Conservation (phyloP, 225 moss, liverwort and hornwort genomes). For the Rhytidiadelphus loreus region DNA sequence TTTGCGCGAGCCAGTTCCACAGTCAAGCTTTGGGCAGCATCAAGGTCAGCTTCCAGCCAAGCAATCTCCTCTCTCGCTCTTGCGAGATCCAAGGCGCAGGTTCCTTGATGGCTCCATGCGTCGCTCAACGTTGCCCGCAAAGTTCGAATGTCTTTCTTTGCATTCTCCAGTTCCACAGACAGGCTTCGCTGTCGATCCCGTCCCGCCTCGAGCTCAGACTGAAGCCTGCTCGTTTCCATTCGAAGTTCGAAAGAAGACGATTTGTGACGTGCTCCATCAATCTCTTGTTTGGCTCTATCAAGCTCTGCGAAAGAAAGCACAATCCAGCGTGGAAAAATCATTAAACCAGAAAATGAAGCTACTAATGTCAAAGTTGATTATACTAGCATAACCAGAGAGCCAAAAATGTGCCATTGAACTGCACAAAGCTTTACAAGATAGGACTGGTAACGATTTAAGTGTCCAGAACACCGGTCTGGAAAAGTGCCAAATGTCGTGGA, state of each 20-base stretch:
- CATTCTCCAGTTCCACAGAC: slow-evolving; percentile 22
- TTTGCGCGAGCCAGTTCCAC: slow-evolving; percentile 24
- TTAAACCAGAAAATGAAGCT: background rate
- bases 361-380: background rate
- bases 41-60: slow-evolving; percentile 26
- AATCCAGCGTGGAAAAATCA: background rate
- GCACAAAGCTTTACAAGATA: background rate
- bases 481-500: background rate
- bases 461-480: background rate
- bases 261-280: background rate
- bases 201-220: slow-evolving; percentile 20
- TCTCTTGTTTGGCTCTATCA: slow-evolving; percentile 24
- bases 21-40: slow-evolving; percentile 12
- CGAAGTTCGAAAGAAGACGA: slow-evolving; percentile 3
- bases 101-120: slow-evolving; percentile 28
- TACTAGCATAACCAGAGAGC: background rate
- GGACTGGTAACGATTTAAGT: background rate
- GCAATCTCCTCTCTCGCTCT: slow-evolving; percentile 29
- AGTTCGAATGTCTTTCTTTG: slow-evolving; percentile 29
- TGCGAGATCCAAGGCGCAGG: slow-evolving; percentile 13
- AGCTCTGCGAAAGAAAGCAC: slow-evolving; percentile 19
- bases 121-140: slow-evolving; percentile 30
- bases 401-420: background rate
- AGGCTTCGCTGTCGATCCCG: background rate
- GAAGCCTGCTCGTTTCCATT: slow-evolving; percentile 15